Conservation (phyloP, 495 filamentous ascomycete genomes). For the Daldinia bambusicola region DNA sequence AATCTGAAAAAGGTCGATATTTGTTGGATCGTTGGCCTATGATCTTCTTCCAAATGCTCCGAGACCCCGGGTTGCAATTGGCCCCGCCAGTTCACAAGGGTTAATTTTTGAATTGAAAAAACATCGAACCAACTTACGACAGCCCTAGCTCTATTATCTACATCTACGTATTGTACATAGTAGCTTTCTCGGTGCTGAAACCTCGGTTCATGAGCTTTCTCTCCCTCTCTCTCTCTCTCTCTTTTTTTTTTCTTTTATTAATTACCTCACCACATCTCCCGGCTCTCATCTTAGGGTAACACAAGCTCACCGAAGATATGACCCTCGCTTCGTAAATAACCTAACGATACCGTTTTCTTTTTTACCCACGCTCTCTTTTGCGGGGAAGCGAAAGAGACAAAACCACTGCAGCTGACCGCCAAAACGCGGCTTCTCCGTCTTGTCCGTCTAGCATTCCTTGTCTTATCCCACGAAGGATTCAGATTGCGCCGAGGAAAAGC, state of each 20-base stretch:
- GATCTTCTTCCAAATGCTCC: conserved; percentile 26
- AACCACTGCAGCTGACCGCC: conserved; percentile 40
- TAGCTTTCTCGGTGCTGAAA: neutral
- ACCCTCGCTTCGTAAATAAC: conserved; percentile 14
- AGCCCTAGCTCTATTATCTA: conserved; percentile 1
- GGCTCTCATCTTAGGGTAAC: conserved; percentile 19
- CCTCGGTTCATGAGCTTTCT: conserved; percentile 17
- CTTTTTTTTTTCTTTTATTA: neutral
- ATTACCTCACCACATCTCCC: conserved; percentile 29
- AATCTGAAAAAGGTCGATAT: conserved; percentile 37
- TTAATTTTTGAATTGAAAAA: conserved; percentile 2
- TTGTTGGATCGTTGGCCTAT: conserved; percentile 17
- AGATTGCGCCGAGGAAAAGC: conserved; percentile 37
- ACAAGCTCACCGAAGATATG: conserved; percentile 11
- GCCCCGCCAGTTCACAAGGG: conserved; percentile 39
- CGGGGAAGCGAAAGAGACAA: conserved; percentile 21
- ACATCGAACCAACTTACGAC: conserved; percentile 2
- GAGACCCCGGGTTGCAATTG: conserved; percentile 30
- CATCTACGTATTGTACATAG: too few relatives aligned
- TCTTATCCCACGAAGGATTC: conserved; percentile 37
- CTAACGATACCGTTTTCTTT: conserved; percentile 16
- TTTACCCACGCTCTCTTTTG: neutral
- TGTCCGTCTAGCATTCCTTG: conserved; percentile 3
- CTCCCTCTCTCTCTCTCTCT: neutral
- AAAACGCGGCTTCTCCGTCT: conserved; percentile 10